Conservation (phyloP, 1,284 basidiomycete species). For the Lignosus rhinocerotis region DNA sequence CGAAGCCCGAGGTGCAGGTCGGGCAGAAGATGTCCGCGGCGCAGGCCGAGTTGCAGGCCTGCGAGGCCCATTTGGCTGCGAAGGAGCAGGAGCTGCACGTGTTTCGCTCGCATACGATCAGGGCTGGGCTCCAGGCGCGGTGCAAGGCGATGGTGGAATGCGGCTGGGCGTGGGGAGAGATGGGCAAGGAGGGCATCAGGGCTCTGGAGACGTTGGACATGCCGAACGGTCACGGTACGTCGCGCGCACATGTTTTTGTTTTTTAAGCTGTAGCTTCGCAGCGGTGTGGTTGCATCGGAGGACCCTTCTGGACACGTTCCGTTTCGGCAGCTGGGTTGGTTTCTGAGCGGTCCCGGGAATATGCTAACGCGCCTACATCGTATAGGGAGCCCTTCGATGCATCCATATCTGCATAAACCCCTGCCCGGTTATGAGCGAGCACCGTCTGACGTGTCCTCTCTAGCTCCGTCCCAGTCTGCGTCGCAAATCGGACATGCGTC, state of each 20-base stretch:
- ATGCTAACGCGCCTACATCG: not conserved
- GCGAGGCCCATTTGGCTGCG: slow-evolving; percentile 65
- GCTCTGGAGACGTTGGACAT: slow-evolving; percentile 39
- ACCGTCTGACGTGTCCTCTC: slow-evolving; percentile 37
- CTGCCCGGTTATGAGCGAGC: slow-evolving; percentile 26
- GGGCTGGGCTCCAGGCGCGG: slow-evolving; percentile 60
- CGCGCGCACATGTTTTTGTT: not conserved
- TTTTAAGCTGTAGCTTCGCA: not conserved
- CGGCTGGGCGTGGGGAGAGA: slow-evolving; percentile 64
- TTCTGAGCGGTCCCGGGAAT: not conserved
- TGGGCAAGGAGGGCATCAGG: slow-evolving; percentile 56
- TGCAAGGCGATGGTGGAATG: slow-evolving; percentile 67
- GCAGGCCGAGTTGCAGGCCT: slow-evolving; percentile 75
- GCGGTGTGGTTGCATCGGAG: slow-evolving; percentile 2
- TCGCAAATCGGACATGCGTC: slow-evolving; percentile 33
- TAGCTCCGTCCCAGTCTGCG: slow-evolving; percentile 48
- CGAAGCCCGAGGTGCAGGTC: slow-evolving; percentile 35
- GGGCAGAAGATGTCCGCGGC: slow-evolving; percentile 59
- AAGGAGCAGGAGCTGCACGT: slow-evolving; percentile 66
- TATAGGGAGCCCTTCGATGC: slow-evolving; percentile 21
- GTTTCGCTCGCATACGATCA: slow-evolving; percentile 50
- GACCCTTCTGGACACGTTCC: slow-evolving; percentile 1
- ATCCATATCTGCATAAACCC: slow-evolving; percentile 25
- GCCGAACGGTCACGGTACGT: slow-evolving; percentile 31
- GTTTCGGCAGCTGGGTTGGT: slow-evolving; percentile 1